Percentiles rank a stretch among this genome's conserved stretches.
Evolutionary conservation across 352 stramenopile genomes (phyloP).

Genomic region (Globisporangium paddicum): DNA sequence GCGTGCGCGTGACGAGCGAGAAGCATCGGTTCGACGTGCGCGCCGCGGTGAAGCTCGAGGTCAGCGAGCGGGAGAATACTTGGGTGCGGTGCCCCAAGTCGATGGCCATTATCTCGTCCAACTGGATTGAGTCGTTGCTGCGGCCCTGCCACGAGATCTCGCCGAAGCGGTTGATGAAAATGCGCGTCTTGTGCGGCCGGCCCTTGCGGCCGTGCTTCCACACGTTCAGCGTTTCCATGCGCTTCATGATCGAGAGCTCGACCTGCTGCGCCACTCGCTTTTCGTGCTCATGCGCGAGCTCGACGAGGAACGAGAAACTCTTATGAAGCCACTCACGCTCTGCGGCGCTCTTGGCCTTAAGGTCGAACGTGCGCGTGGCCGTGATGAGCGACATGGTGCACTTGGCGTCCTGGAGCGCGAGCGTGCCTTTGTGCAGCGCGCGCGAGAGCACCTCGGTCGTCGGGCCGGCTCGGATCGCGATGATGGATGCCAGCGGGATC

Average conservation of each 20-base stretch:
- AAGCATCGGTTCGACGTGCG: slow-evolving; percentile 46
- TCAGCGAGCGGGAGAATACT: slow-evolving; percentile 54
- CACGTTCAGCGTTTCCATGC: slow-evolving; percentile 62
- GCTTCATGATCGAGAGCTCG: slow-evolving; percentile 82
- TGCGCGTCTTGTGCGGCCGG: slow-evolving; percentile 74
- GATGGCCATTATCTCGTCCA: slow-evolving; percentile 67
- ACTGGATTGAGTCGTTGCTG: slow-evolving; percentile 67
- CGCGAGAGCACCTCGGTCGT: slow-evolving; percentile 61
- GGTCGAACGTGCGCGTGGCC: slow-evolving; percentile 63
- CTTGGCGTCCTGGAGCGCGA: slow-evolving; percentile 45
- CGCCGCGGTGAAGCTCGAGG: slow-evolving; percentile 22
- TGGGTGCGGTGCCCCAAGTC: slow-evolving; percentile 50
- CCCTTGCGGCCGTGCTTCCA: slow-evolving; percentile 80
- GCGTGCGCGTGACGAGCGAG: slow-evolving; percentile 56
- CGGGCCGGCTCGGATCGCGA: slow-evolving; percentile 45
- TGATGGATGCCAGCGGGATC: slow-evolving; percentile 55
- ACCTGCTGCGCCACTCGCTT: slow-evolving; percentile 72
- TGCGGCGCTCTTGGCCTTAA: slow-evolving; percentile 58
- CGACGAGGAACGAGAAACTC: slow-evolving; percentile 69
- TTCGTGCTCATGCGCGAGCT: slow-evolving; percentile 68
- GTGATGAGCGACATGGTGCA: slow-evolving; percentile 80
- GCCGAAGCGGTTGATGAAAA: slow-evolving; percentile 79
- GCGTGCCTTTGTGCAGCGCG: slow-evolving; percentile 66
- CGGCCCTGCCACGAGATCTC: slow-evolving; percentile 81
- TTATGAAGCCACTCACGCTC: slow-evolving; percentile 77